These are phyloP conservation scores for Melampsora americana DNA, from an alignment of 1,284 basidiomycete species.

Conservation along the genomic window DNA sequence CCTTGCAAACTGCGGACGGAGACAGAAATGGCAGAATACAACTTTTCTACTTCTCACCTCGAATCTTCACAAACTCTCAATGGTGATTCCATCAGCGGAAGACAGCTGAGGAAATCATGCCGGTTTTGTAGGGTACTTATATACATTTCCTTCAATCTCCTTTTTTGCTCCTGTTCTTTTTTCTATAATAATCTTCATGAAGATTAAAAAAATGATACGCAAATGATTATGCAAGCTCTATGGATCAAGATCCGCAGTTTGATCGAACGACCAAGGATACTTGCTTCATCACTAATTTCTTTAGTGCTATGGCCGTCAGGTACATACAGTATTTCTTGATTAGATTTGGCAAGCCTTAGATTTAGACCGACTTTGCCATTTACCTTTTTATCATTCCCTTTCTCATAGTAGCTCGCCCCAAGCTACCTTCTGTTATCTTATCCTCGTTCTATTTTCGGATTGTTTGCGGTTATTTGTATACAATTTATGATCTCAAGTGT, in stretches of 20 bases:
- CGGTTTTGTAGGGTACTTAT: conserved; percentile 43
- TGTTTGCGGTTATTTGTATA: background rate
- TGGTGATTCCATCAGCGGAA: conserved; percentile 26
- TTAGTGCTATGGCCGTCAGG: too few species aligned
- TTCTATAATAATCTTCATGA: background rate
- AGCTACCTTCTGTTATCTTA: too few species aligned
- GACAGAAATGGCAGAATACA: conserved; percentile 4
- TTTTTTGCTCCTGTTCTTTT: background rate
- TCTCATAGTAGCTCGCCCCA: too few species aligned
- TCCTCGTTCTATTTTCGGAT: background rate
- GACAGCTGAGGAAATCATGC: conserved; percentile 43
- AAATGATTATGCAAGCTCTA: background rate
- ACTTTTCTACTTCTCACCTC: background rate
- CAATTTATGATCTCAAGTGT: too few species aligned
- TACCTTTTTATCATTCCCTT: too few species aligned
- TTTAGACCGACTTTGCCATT: too few species aligned
- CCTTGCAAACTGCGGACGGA: background rate
- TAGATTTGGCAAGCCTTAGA: background rate
- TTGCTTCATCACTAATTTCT: background rate
- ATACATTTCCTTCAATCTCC: background rate
- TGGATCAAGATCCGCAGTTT: conserved; percentile 1
- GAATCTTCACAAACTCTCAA: conserved; percentile 3
- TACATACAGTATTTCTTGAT: too few species aligned
- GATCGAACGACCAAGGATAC: background rate
- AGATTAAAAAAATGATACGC: background rate